Conservation (phyloP, 352 stramenopile species). For the Pythium angustatum region DNA sequence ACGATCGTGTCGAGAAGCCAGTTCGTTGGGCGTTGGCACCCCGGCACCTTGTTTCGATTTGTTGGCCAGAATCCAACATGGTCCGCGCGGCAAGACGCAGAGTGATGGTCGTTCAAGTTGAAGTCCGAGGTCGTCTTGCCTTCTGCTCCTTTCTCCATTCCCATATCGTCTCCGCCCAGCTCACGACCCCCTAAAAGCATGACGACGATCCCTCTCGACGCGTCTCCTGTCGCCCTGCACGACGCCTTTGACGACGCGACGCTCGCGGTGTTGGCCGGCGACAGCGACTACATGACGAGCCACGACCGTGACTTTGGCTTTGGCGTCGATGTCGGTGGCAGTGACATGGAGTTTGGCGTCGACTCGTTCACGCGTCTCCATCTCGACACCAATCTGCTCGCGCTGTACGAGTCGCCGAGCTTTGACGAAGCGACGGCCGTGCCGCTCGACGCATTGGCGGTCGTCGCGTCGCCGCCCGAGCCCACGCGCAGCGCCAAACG, state of each 20-base stretch:
- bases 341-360: background rate
- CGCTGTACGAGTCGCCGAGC: constrained; percentile 23
- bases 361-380: constrained; percentile 14
- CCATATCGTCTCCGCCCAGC: background rate
- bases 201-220: too few species aligned
- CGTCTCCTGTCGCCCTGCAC: too few species aligned
- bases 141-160: too few species aligned
- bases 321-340: background rate
- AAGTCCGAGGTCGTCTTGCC: too few species aligned
- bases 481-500: background rate
- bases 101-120: constrained; percentile 31
- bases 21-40: background rate
- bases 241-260: too few species aligned
- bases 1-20: too few species aligned
- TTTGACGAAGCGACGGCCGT: constrained; percentile 27
- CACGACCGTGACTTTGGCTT: background rate
- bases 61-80: too few species aligned
- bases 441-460: constrained; percentile 19
- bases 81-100: too few species aligned
- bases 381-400: constrained; percentile 23
- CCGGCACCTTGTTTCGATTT: constrained; percentile 2
- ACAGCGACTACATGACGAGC: background rate
- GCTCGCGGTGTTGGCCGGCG: too few species aligned
- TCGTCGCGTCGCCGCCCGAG: background rate
- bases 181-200: constrained; percentile 1